Evolutionary conservation across 257 asterid genomes (phyloP), one percentile per base, ranked within the genome.

Genomic region (Schizonepeta tenuifolia): DNA sequence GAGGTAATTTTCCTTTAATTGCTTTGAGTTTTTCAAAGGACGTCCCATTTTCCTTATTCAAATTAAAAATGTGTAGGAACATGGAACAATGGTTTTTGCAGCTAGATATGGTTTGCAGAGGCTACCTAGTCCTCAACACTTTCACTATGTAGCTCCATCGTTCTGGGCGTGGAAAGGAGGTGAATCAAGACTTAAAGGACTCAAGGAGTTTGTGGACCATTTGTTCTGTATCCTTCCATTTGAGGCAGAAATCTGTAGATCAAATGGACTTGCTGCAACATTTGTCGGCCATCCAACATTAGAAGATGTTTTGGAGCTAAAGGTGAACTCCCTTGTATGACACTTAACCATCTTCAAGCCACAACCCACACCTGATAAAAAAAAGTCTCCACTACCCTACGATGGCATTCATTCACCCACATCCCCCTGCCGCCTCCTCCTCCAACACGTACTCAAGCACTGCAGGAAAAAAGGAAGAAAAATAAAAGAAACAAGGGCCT

Each of bases 91-190:
- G 77, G 78, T 76, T 89, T 85, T 82, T 91, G 88, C 96, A 93
- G 97, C 83, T 86, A 80, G 79, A 71, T 88, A 77, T 71, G 77
- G 79, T 70, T 77, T 79, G 64, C 79, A 82, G 57, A 83, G 85
- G 44, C 44, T 77, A 59, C 68, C 69, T 74, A 59, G 82, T 75
- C 93, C 98, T 38, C 85, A 43, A 46, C 97, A 88, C 80, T 95
- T 91, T 81, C 98, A 95, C 81, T 95, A 91, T 57, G 97, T 95
- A 21, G 91, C 99, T 33, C 98, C 99, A 5, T 95, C 99, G 60
- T 95, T 91, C 83, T 95, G 99, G 99, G 97, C 98, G 47, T 95
- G 99, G 99, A 90, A 75, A 85, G 99, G 98, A 49, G 98, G 99
- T 60, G 97, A 91, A 79, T 82, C 82, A 41, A 92, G 98, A 80